Evolutionary conservation across 2,329 filamentous ascomycete species (phyloP), one percentile per base, ranked within the genome.

Genomic region (Botrytis medusae): DNA sequence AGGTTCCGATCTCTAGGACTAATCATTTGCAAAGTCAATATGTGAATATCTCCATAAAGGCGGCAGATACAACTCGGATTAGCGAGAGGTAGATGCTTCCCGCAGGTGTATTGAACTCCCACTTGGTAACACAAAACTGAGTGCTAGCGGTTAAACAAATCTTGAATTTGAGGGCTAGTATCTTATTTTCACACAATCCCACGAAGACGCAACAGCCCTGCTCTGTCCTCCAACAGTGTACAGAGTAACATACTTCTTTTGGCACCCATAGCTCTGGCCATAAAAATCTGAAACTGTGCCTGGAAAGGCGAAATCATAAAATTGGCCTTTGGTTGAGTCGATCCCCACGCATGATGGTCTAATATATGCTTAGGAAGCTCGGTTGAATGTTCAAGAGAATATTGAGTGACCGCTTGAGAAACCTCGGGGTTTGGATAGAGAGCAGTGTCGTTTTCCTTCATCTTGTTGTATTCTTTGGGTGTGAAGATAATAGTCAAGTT

Each of bases 361-460:
- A 79, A 79, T 72, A 87, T 83, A 74, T 83, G 78, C 72, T 81
- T 79, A 6, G 85, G 85, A 57, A 87, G 78, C 20, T 80, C 74
- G 32, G 82, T 82, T 25, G 85, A 86, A 77, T 85, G 83, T 44
- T 78, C 74, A 51, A 82, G 80, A 29, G 85, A 81, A 77, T 87
- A 87, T 20, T 82, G 79, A 22, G 82, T 81, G 74, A 86, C 85
- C 29, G 80, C 82, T 68, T 79, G 76, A 69, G 82, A 82, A 69
- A 86, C 81, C 71, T 82, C 77, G 40, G 82, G 80, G 70, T 83
- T 85, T 46, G 83, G 80, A 77, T 85, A 86, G 51, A 86, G 81
- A 40, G 79, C 76, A 37, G 82, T 78, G 4, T 74, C 76, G 42
- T 77, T 77, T 60, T 76, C 75, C 69, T 79, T 79, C 79, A 80